These are phyloP conservation scores for Aspergillus cristatus DNA, from an alignment of 495 filamentous ascomycete genomes.

Conservation along the genomic window DNA sequence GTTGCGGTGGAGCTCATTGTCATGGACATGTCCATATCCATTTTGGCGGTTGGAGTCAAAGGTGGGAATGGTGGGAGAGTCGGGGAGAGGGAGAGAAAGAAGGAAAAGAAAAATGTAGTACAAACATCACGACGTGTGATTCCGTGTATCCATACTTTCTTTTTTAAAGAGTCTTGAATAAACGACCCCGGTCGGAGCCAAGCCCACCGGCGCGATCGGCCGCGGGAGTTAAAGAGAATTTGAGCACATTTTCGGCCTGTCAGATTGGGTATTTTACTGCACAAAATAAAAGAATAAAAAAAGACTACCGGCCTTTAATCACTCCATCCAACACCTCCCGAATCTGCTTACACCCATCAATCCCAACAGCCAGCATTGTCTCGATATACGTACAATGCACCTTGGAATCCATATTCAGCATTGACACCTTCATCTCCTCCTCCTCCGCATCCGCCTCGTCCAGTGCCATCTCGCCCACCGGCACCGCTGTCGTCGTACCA, in stretches of 20 bases:
- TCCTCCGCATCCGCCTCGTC: constrained; percentile 30
- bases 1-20: not conserved
- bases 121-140: no score
- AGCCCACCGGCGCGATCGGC: constrained; percentile 2
- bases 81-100: no score
- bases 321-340: constrained; percentile 62
- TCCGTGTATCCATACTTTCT: no score
- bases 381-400: constrained; percentile 71
- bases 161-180: no score
- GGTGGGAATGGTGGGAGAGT: no score
- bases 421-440: constrained; percentile 58
- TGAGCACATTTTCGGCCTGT: constrained; percentile 24
- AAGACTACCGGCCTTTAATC: no score
- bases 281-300: no score
- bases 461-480: constrained; percentile 28
- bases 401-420: constrained; percentile 75
- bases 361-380: constrained; percentile 81
- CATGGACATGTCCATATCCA: not conserved
- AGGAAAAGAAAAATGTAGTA: no score
- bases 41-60: not conserved
- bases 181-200: not conserved
- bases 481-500: constrained; percentile 56
- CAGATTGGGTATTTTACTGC: no score
- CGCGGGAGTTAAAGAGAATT: constrained; percentile 13
- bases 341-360: constrained; percentile 86